Evolutionary conservation across 768 basidiomycete species (phyloP).

Genomic region (Amylocystis lapponica): DNA sequence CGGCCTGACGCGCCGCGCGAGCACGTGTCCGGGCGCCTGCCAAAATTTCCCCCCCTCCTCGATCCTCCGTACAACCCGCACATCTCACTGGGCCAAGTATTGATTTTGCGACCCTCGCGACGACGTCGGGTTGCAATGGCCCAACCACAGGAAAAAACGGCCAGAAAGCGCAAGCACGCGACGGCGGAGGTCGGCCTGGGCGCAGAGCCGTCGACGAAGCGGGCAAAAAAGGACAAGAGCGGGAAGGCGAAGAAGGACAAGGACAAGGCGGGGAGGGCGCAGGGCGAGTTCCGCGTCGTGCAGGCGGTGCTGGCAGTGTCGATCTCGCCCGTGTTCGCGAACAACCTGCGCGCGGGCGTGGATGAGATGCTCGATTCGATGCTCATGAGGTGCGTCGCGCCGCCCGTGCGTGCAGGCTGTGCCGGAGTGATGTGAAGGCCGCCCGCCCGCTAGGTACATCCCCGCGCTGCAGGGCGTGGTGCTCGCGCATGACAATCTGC

Average conservation of each 20-base stretch:
- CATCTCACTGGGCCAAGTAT: not conserved
- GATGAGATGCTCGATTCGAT: conserved; percentile 91
- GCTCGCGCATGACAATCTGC: conserved; percentile 76
- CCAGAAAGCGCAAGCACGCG: conserved; percentile 48
- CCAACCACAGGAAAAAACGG: conserved; percentile 13
- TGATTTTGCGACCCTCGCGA: not conserved
- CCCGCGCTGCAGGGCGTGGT: conserved; percentile 84
- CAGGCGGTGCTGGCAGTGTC: conserved; percentile 65
- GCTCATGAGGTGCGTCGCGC: conserved; percentile 84
- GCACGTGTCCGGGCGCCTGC: conserved; percentile 3
- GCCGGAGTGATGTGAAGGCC: conserved; percentile 1
- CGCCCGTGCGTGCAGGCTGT: no score
- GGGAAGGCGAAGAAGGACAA: conserved; percentile 17
- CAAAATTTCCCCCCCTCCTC: conserved; percentile 17
- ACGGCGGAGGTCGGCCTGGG: conserved; percentile 12
- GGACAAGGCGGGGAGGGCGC: conserved; percentile 17
- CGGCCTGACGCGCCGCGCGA: not conserved
- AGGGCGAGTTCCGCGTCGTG: conserved; percentile 54
- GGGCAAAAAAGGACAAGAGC: conserved; percentile 20
- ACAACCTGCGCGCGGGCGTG: conserved; percentile 65
- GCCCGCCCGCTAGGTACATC: conserved; percentile 69
- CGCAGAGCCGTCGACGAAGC: conserved; percentile 25
- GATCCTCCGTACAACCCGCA: not conserved
- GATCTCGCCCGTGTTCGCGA: conserved; percentile 77
- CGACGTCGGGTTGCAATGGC: no score